Conservation (phyloP, 495 filamentous ascomycete species). For the Lasiosphaeriaceae sp. region DNA sequence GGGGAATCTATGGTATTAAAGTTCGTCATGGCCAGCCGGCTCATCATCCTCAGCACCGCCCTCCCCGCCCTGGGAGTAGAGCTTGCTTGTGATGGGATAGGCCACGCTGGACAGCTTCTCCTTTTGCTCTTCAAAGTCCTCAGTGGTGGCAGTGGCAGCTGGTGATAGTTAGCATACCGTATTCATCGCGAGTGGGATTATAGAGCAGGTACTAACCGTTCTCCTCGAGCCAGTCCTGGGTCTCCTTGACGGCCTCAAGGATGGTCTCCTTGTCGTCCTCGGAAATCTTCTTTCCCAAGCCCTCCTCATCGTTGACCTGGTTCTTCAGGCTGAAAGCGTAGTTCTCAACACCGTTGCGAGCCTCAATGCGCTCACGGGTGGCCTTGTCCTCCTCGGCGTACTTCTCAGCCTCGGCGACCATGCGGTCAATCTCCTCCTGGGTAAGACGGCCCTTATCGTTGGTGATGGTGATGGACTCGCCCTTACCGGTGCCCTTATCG, state of each 20-base stretch:
- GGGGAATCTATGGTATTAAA: slow-evolving; percentile 59
- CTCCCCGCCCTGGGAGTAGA: slow-evolving; percentile 68
- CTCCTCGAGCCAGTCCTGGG: slow-evolving; percentile 96
- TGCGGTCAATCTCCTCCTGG: slow-evolving; percentile 96
- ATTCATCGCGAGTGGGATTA: neutral
- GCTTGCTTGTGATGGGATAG: slow-evolving; percentile 98
- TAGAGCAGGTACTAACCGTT: slow-evolving; percentile 44
- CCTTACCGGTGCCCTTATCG: slow-evolving; percentile 97
- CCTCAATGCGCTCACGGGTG: slow-evolving; percentile 87
- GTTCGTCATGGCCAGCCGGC: slow-evolving; percentile 77
- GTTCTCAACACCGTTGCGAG: slow-evolving; percentile 94
- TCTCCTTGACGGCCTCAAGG: slow-evolving; percentile 94
- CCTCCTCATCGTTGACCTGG: slow-evolving; percentile 96
- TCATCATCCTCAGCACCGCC: slow-evolving; percentile 69
- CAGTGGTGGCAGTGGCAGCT: slow-evolving; percentile 72
- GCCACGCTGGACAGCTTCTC: slow-evolving; percentile 96
- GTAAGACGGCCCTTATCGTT: slow-evolving; percentile 97
- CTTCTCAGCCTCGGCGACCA: slow-evolving; percentile 96
- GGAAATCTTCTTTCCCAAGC: slow-evolving; percentile 91
- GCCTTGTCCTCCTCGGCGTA: slow-evolving; percentile 99
- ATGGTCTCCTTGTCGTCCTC: slow-evolving; percentile 99
- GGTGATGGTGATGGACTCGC: slow-evolving; percentile 93
- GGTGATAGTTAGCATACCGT: slow-evolving; percentile 9
- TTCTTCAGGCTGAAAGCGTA: slow-evolving; percentile 98
- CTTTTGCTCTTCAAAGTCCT: slow-evolving; percentile 99